Evolutionary conservation across 805 yeast species (phyloP).

Genomic region (Hanseniaspora meyeri): DNA sequence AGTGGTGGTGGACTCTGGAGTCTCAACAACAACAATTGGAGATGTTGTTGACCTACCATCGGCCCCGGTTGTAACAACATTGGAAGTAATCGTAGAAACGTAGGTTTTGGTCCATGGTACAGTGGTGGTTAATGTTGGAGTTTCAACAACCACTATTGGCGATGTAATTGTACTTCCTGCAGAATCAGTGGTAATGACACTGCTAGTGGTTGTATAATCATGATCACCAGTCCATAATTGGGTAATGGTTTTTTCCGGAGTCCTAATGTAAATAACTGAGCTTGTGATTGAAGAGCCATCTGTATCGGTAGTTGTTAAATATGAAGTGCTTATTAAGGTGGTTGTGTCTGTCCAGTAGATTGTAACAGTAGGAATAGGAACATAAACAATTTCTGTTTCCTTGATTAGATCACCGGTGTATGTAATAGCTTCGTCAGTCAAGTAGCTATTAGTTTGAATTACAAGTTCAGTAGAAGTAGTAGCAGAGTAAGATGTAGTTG

Average conservation of each 20-base stretch:
- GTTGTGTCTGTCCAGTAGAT: not conserved
- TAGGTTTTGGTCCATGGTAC: not conserved
- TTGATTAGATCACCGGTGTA: not conserved
- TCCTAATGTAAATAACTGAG: not conserved
- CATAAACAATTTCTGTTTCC: not conserved
- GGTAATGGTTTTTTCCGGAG: not conserved
- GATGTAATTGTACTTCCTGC: conserved; percentile 15
- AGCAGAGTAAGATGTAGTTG: not conserved
- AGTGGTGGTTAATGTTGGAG: conserved; percentile 13
- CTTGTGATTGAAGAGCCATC: not conserved
- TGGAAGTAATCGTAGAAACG: not conserved
- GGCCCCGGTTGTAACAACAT: not conserved
- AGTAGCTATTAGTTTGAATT: not conserved
- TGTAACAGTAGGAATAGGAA: not conserved
- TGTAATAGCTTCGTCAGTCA: not conserved
- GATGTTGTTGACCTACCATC: conserved; percentile 7
- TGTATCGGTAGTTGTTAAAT: not conserved
- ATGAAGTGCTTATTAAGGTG: not conserved
- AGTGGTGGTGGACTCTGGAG: no score
- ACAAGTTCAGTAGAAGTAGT: not conserved
- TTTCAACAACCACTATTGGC: conserved; percentile 15
- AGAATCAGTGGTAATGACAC: not conserved
- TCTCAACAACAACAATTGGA: no score
- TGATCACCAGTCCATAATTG: not conserved
- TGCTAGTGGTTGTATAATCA: not conserved